Conservation (phyloP, 331 rosid species). For the Pyrus hybrid region DNA sequence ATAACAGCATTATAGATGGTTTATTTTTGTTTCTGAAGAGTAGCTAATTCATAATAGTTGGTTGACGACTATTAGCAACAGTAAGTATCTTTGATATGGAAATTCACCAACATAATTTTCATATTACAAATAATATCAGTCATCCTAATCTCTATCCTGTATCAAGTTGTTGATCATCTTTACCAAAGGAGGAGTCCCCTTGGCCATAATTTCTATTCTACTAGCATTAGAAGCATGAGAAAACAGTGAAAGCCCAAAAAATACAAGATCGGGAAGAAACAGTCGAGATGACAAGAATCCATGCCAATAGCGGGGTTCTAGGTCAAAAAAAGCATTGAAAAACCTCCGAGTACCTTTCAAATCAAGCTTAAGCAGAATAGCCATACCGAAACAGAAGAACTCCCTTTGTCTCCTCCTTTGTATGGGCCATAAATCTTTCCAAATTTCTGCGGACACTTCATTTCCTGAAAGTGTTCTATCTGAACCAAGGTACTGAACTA, state of each 20-base stretch:
- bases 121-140: constrained; percentile 23
- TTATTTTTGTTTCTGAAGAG: background rate
- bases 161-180: constrained; percentile 87
- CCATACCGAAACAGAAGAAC: constrained; percentile 99
- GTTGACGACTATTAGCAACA: constrained; percentile 14
- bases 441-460: constrained; percentile 58
- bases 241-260: constrained; percentile 83
- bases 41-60: constrained; percentile 1
- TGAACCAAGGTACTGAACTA: constrained; percentile 69
- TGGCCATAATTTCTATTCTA: constrained; percentile 89
- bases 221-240: constrained; percentile 83
- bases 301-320: constrained; percentile 94
- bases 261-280: constrained; percentile 60
- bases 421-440: constrained; percentile 96
- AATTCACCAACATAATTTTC: constrained; percentile 26
- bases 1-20: background rate
- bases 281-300: constrained; percentile 92
- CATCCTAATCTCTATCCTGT: constrained; percentile 60
- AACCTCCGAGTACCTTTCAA: constrained; percentile 76
- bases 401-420: constrained; percentile 91
- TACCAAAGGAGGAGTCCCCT: constrained; percentile 91
- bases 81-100: constrained; percentile 24
- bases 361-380: constrained; percentile 88
- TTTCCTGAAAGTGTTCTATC: constrained; percentile 41
- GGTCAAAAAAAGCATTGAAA: constrained; percentile 87